Evolutionary conservation across 768 basidiomycete genomes (phyloP), one percentile per base, ranked within the genome.

Genomic region (Tulasnella sp.): DNA sequence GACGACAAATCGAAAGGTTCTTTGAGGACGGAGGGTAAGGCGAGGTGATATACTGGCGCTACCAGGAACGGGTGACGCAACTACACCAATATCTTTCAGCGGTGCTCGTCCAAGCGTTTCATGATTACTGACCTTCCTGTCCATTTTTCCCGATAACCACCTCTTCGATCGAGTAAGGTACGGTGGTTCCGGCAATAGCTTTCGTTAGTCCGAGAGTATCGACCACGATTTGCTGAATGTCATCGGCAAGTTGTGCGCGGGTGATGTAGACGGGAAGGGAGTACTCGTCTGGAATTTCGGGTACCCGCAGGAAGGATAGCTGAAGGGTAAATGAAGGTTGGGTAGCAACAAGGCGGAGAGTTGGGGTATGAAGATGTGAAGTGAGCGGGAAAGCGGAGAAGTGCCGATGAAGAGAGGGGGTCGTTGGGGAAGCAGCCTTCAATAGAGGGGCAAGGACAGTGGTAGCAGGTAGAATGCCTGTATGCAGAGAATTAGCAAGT

Each of bases 81-180:
- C 77, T 81, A 23, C 39, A 29, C 35, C 55, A 70, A 69, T 18
- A 16, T 18, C 29, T 67, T 23, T 67, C 29, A 67, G 61, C 39
- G 37, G 74, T 16, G n/a, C 44, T 61, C 44, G 51, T 6, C 74
- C 70, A 35, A 23, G 51, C 69, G 77, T 26, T 42, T 16, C 73
- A n/a, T 71, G 74, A 48, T 11, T 23, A 80, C 90, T 81, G 82
- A 93, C 92, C 87, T 83, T 89, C 88, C 48, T 83, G 40, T 9
- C 78, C 83, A 37, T 85, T 83, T n/a, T 85, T 87, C 67, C 89
- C 86, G 42, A 83, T 81, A 89, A 90, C 91, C 1, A 89, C 87
- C 81, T 92, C 90, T 83, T 95, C 92, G 20, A 95, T 81, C 0
- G 89, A 88, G 84, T 95, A 95, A 76, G 92, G 91, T 75, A 96